Percentiles rank a stretch among this genome's conserved stretches.
Conservation (phyloP, 306 rosid species). For the Coriaria nepalensis region DNA sequence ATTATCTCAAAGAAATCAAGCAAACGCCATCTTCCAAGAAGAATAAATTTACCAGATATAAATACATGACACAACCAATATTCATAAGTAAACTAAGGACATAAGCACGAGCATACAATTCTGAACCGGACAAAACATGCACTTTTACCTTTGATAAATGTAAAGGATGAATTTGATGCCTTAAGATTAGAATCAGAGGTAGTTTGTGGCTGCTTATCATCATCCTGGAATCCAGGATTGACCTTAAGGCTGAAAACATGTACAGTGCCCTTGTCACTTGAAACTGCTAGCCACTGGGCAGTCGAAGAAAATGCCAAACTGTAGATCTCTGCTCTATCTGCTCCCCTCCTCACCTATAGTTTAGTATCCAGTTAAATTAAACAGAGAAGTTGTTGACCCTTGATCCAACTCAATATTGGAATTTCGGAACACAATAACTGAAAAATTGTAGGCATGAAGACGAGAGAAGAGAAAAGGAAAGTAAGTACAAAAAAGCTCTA, state of each 20-base stretch:
- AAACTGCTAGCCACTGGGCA: conserved; percentile 81
- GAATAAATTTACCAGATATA: too few relatives aligned
- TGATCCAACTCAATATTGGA: too few relatives aligned
- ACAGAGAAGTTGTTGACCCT: too few relatives aligned
- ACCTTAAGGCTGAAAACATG: conserved; percentile 78
- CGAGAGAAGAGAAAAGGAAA: too few relatives aligned
- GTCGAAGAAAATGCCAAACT: conserved; percentile 83
- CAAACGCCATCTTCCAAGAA: too few relatives aligned
- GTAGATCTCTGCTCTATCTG: conserved; percentile 68
- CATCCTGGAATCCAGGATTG: conserved; percentile 38
- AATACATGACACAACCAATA: too few relatives aligned
- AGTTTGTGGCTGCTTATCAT: conserved; percentile 26
- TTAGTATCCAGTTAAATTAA: too few relatives aligned
- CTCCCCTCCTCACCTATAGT: conserved; percentile 95
- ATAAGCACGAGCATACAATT: not conserved
- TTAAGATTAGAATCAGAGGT: conserved; percentile 27
- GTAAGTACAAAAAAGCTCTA: too few relatives aligned
- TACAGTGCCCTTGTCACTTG: conserved; percentile 91
- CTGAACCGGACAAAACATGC: not conserved
- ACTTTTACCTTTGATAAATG: conserved; percentile 49
- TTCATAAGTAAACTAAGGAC: too few relatives aligned
- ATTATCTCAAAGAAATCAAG: too few relatives aligned
- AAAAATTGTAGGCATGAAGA: too few relatives aligned
- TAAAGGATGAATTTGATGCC: conserved; percentile 43
- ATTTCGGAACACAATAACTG: too few relatives aligned